Base-by-base conservation (phyloP, 208 protist genomes). In the Lotmaria passim region DNA sequence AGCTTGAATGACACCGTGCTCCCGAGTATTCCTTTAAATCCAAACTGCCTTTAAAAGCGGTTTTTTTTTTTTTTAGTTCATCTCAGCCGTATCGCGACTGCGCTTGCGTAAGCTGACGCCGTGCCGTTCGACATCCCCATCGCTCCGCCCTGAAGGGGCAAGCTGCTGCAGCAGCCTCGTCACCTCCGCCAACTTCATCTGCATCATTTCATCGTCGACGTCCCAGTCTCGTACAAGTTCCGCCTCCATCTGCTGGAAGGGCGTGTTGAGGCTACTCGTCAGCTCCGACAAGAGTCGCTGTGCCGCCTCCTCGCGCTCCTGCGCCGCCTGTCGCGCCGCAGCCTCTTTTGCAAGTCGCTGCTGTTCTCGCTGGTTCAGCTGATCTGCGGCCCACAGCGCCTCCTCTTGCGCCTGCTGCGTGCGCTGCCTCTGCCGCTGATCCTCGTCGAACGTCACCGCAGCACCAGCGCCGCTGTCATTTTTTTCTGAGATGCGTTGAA, bases 171-270 rank as follows among this genome's bases (percentile, higher is more conserved):
- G 66, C 50, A 95, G 69, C 41, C 55, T 50, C 47, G 68, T 62
- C 12, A 93, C 77, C 26, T 95, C 90, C 28, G 34, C 31, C 36
- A 67, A 63, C 61, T 93, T 95, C 75, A 89, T 82, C n/a, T 24
- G 48, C 43, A 95, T 67, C 48, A 90, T 63, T 2, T 90, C 87
- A 56, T 74, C 81, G 38, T 90, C 82, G 21, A 95, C 81, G 52
- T 93, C 83, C 86, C 87, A 93, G 38, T 92, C 87, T 15, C 79
- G 73, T 30, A 95, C 75, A 24, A 95, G 47, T 57, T 79, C 81
- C 24, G 59, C 59, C 73, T 93, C 85, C 83, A 93, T 87, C 63
- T 79, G 71, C 26, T 78, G 73, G 52, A 91, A 86, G 12, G 90
- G 85, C 15, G 87, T 90, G 59, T 84, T 51, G 48, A 91, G 50